phyloP scores from a whole-genome alignment of 768 basidiomycete species.

The Rhodotorula taiwanensis region DNA sequence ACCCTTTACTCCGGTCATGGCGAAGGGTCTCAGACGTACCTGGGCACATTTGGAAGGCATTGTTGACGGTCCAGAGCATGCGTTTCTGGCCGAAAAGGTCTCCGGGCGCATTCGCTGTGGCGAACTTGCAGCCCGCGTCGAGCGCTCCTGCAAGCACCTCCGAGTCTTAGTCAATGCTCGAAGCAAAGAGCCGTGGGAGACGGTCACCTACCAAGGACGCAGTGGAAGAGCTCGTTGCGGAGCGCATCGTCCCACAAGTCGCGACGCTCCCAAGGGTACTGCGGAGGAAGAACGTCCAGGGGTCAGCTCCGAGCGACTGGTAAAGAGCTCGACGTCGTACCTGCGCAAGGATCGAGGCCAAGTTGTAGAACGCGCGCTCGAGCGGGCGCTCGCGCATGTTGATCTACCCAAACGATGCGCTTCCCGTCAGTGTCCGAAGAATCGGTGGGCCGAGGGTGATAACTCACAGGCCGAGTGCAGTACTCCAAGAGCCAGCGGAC shows the following conservation, averaged over 20 bases:
- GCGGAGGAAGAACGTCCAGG: neutral
- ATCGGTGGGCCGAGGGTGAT: neutral
- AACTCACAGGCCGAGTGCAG: neutral
- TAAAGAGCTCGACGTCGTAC: neutral
- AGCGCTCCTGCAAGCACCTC: too few species aligned
- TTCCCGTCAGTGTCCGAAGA: neutral
- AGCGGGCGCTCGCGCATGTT: conserved; percentile 1
- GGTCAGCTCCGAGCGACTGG: neutral
- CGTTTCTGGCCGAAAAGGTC: too few species aligned
- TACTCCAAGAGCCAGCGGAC: neutral
- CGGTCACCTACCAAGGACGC: too few species aligned
- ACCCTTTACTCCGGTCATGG: too few species aligned
- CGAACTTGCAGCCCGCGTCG: too few species aligned
- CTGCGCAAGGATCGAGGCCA: conserved; percentile 21
- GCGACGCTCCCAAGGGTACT: conserved; percentile 23
- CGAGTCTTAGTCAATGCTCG: too few species aligned
- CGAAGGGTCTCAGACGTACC: too few species aligned
- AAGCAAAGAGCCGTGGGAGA: too few species aligned
- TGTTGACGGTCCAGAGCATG: too few species aligned
- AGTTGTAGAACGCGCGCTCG: conserved; percentile 26
- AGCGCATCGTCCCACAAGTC: conserved; percentile 9
- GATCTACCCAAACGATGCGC: too few species aligned
- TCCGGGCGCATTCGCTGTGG: too few species aligned
- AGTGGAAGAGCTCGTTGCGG: conserved; percentile 7
- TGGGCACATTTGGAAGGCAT: too few species aligned